These are phyloP conservation scores for Tremella yokohamensis DNA, from an alignment of 768 basidiomycete species.

Conservation along the genomic window DNA sequence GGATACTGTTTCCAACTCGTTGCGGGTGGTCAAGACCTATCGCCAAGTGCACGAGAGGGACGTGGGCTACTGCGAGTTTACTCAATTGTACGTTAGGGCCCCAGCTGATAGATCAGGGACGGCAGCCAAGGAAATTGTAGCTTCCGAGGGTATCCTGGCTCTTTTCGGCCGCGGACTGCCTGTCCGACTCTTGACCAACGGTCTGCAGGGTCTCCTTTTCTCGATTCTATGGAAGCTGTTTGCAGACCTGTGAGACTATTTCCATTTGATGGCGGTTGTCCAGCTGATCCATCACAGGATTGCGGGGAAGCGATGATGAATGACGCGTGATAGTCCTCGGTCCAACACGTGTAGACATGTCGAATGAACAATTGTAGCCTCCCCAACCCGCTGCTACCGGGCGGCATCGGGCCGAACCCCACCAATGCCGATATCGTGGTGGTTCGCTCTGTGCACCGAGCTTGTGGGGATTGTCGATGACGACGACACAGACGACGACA, in stretches of 20 bases:
- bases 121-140: slow-evolving; percentile 73
- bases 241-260: slow-evolving; percentile 65
- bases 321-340: too few species aligned
- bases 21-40: slow-evolving; percentile 93
- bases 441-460: too few species aligned
- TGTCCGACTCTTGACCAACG: slow-evolving; percentile 84
- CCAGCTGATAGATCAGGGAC: slow-evolving; percentile 51
- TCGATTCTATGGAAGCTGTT: slow-evolving; percentile 87
- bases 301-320: too few species aligned
- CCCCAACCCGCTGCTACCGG: too few species aligned
- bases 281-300: too few species aligned
- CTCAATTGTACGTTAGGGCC: slow-evolving; percentile 23
- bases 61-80: slow-evolving; percentile 65
- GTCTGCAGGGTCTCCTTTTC: slow-evolving; percentile 87
- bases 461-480: too few species aligned
- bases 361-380: too few species aligned
- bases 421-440: too few species aligned
- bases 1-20: slow-evolving; percentile 79
- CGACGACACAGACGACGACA: too few species aligned
- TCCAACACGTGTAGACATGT: too few species aligned
- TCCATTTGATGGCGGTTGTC: not conserved
- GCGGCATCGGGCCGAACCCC: too few species aligned
- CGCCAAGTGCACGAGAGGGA: slow-evolving; percentile 79
- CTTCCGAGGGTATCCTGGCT: slow-evolving; percentile 69
- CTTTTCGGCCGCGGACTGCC: slow-evolving; percentile 85